Evolutionary conservation across 2,329 filamentous ascomycete species (phyloP).

Genomic region (Teratosphaeria pseudoeucalypti): DNA sequence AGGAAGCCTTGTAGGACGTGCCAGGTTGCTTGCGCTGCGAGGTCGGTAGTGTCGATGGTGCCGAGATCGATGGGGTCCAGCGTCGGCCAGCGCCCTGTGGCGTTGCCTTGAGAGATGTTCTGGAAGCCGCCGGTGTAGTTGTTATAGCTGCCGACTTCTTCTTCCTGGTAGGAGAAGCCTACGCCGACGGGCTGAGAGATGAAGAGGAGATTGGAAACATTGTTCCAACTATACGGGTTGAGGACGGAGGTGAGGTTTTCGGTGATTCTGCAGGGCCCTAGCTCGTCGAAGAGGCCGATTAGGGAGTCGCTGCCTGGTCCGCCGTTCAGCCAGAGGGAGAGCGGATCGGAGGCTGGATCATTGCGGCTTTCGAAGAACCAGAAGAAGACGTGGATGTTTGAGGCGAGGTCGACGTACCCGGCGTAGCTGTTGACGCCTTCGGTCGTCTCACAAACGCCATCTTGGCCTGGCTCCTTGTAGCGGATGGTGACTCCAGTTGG

Average conservation of each 20-base stretch:
- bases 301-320: conserved; percentile 50
- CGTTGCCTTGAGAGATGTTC: conserved; percentile 26
- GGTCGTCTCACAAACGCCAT: conserved; percentile 40
- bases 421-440: conserved; percentile 40
- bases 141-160: conserved; percentile 31
- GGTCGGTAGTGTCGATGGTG: conserved; percentile 44
- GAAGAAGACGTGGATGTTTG: conserved; percentile 41
- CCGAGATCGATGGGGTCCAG: conserved; percentile 31
- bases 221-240: conserved; percentile 54
- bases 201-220: conserved; percentile 44
- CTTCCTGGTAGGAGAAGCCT: conserved; percentile 44
- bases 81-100: conserved; percentile 32
- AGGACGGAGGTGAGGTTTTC: conserved; percentile 38
- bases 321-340: conserved; percentile 52
- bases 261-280: conserved; percentile 37
- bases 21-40: conserved; percentile 45
- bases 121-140: conserved; percentile 26
- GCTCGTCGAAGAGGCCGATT: conserved; percentile 45
- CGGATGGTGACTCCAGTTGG: conserved; percentile 37
- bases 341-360: conserved; percentile 41
- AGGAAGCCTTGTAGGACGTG: conserved; percentile 47
- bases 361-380: conserved; percentile 48
- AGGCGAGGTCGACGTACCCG: conserved; percentile 27
- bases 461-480: conserved; percentile 41
- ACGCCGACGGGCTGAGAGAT: conserved; percentile 49